Percentiles rank a stretch among this genome's conserved stretches.
These are phyloP conservation scores for Aspergillus ibericus DNA, from an alignment of 2,329 filamentous ascomycete species.

Conservation along the genomic window DNA sequence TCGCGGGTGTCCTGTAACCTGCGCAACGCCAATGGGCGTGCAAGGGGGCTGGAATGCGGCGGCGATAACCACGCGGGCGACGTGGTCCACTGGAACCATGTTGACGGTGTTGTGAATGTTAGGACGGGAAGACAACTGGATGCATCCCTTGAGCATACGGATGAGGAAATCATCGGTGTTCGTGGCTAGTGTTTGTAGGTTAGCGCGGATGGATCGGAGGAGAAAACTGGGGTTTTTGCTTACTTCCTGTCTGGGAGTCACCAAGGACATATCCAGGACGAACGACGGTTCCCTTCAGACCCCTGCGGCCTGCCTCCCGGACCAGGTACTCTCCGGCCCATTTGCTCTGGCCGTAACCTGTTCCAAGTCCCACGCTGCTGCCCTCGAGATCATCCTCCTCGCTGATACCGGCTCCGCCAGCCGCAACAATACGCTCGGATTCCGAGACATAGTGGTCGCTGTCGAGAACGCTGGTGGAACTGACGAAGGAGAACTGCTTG, in stretches of 20 bases:
- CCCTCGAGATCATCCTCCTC: constrained; percentile 79
- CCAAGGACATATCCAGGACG: constrained; percentile 85
- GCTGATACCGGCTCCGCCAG: constrained; percentile 64
- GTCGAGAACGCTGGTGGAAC: constrained; percentile 79
- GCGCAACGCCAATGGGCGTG: constrained; percentile 62
- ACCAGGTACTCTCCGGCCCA: constrained; percentile 76
- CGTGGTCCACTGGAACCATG: constrained; percentile 81
- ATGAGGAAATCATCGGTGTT: constrained; percentile 91
- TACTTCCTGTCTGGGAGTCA: constrained; percentile 63
- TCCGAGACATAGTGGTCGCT: constrained; percentile 76
- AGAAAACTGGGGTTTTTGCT: constrained; percentile 6
- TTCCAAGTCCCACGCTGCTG: constrained; percentile 72
- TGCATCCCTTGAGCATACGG: constrained; percentile 80
- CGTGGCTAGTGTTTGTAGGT: constrained; percentile 37
- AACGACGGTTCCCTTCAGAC: constrained; percentile 72
- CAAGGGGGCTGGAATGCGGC: constrained; percentile 64
- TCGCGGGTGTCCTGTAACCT: constrained; percentile 77
- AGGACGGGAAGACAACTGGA: constrained; percentile 73
- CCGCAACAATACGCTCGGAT: constrained; percentile 61
- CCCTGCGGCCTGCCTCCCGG: constrained; percentile 73
- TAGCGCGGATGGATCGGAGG: neutral
- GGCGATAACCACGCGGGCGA: constrained; percentile 76
- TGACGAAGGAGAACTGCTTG: constrained; percentile 79
- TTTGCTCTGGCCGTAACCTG: constrained; percentile 89
- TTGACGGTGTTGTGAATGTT: constrained; percentile 85